phyloP scores from a whole-genome alignment of 345 rosid species.

The Luvunga scandens region DNA sequence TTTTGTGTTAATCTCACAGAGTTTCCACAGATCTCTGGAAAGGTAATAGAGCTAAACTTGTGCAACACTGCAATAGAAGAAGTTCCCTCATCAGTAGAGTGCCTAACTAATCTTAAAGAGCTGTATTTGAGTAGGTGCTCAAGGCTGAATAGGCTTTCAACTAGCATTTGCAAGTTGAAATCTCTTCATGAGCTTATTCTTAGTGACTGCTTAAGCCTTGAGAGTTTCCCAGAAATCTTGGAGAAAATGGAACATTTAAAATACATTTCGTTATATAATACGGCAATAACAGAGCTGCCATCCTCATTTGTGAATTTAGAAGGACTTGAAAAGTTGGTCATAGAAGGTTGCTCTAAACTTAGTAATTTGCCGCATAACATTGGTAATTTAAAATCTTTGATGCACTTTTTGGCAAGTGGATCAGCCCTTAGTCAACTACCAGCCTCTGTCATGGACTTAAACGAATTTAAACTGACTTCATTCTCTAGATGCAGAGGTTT shows the following conservation, averaged over 20 bases:
- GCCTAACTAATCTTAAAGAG: background rate
- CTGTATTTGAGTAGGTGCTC: background rate
- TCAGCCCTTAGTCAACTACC: background rate
- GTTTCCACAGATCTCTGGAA: background rate
- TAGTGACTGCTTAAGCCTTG: background rate
- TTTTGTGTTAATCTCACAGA: background rate
- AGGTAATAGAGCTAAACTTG: background rate
- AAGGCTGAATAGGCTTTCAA: background rate
- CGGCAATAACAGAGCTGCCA: background rate
- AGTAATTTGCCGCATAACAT: background rate
- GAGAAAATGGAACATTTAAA: background rate
- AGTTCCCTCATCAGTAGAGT: constrained; percentile 3
- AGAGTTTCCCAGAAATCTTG: background rate
- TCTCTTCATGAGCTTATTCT: background rate
- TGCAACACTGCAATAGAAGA: background rate
- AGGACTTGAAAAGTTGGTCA: background rate
- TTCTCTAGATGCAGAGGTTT: background rate
- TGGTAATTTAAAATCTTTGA: background rate
- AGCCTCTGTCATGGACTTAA: background rate
- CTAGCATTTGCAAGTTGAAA: background rate
- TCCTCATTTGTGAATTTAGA: background rate
- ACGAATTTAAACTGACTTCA: background rate
- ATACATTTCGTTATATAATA: background rate
- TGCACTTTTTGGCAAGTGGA: background rate
- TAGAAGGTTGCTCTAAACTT: background rate